Conservation (phyloP, 2,329 filamentous ascomycete genomes). For the Apiospora rasikravindrae region DNA sequence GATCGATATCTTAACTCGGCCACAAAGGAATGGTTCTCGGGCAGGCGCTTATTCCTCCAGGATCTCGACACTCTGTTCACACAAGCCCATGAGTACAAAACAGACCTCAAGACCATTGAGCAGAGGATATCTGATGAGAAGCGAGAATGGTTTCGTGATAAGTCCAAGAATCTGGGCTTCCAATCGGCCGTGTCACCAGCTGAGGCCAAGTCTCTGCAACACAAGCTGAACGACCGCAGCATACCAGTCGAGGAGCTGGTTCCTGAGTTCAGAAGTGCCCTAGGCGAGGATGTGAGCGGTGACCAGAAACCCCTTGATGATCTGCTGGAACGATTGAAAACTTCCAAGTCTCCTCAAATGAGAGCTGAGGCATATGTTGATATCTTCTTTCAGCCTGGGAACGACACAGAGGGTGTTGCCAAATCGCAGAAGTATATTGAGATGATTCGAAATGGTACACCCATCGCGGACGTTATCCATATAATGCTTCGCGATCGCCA, state of each 20-base stretch:
- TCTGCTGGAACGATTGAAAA: constrained; percentile 39
- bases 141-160: constrained; percentile 56
- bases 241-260: constrained; percentile 35
- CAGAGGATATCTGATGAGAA: constrained; percentile 57
- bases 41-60: constrained; percentile 52
- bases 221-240: constrained; percentile 35
- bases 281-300: constrained; percentile 30
- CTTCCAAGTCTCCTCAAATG: constrained; percentile 38
- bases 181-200: constrained; percentile 32
- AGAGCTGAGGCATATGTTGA: constrained; percentile 47
- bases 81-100: constrained; percentile 50
- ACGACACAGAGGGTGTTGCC: constrained; percentile 38
- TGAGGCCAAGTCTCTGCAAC: constrained; percentile 34
- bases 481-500: constrained; percentile 41
- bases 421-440: constrained; percentile 47
- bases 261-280: constrained; percentile 32
- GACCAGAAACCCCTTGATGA: constrained; percentile 38
- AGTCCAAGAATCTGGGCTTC: constrained; percentile 33
- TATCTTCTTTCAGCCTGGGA: constrained; percentile 47
- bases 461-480: constrained; percentile 37
- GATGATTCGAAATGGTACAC: constrained; percentile 36
- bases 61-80: constrained; percentile 56
- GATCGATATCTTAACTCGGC: constrained; percentile 44
- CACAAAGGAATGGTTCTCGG: constrained; percentile 58
- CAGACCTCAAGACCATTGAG: constrained; percentile 53